Conservation (phyloP, 345 rosid genomes). For the Eucalyptus guilfoylei region DNA sequence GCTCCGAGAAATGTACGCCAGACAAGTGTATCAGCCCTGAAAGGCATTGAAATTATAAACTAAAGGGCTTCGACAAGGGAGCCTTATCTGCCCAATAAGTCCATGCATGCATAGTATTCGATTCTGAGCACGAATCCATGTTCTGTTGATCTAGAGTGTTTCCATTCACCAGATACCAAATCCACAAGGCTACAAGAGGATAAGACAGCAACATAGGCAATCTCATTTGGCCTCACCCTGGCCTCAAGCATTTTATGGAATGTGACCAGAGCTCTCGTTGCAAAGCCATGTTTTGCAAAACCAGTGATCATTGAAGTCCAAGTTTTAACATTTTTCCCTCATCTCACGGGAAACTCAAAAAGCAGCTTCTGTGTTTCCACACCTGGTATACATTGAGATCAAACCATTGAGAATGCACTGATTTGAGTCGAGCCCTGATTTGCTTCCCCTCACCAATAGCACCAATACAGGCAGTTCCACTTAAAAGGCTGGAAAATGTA, state of each 20-base stretch:
- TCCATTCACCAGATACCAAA: conserved; percentile 34
- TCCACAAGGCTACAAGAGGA: conserved; percentile 38
- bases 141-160: conserved; percentile 45
- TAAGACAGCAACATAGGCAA: conserved; percentile 56
- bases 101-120: conserved; percentile 71
- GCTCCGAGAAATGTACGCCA: conserved; percentile 67
- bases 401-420: conserved; percentile 40
- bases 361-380: conserved; percentile 45
- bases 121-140: conserved; percentile 41
- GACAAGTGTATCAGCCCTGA: conserved; percentile 26
- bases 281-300: conserved; percentile 62
- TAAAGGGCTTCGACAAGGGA: conserved; percentile 38
- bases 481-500: conserved; percentile 59
- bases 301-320: conserved; percentile 82
- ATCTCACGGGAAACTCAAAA: conserved; percentile 4
- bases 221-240: conserved; percentile 41
- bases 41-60: conserved; percentile 42
- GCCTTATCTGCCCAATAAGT: conserved; percentile 51
- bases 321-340: conserved; percentile 35
- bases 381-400: conserved; percentile 68
- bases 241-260: conserved; percentile 39
- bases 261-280: conserved; percentile 40
- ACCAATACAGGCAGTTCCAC: conserved; percentile 15
- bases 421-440: conserved; percentile 24
- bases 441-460: conserved; percentile 50